These are phyloP conservation scores for Scleroderma citrinum DNA, from an alignment of 768 basidiomycete species.

Conservation along the genomic window DNA sequence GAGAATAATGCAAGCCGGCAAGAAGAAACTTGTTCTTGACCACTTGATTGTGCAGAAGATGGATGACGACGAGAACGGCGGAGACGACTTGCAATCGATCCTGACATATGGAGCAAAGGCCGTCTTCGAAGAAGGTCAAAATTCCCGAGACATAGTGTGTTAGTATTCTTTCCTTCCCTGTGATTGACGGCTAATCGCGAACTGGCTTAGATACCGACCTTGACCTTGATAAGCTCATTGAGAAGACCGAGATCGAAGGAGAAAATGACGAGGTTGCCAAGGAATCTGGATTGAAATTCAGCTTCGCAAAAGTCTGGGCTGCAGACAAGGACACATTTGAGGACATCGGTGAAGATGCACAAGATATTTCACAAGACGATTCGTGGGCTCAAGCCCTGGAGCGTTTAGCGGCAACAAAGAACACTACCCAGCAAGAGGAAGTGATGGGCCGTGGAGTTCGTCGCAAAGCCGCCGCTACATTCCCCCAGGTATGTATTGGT, in stretches of 20 bases:
- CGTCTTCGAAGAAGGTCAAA: conserved; percentile 64
- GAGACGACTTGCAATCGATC: conserved; percentile 83
- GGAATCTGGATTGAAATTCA: conserved; percentile 59
- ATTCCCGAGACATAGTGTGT: conserved; percentile 67
- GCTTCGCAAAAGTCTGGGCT: conserved; percentile 91
- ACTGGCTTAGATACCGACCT: conserved; percentile 57
- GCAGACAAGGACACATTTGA: conserved; percentile 68
- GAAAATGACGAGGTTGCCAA: conserved; percentile 47
- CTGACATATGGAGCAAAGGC: conserved; percentile 85
- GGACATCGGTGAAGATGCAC: conserved; percentile 52
- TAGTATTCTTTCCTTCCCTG: conserved; percentile 15
- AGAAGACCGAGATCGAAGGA: conserved; percentile 72
- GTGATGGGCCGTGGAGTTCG: conserved; percentile 69
- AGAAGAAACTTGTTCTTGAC: conserved; percentile 91
- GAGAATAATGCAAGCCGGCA: conserved; percentile 87
- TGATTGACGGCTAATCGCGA: neutral
- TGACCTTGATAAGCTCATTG: conserved; percentile 82
- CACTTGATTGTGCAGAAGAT: conserved; percentile 96
- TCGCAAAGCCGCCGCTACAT: conserved; percentile 58
- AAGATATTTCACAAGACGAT: conserved; percentile 49
- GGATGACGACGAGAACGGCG: conserved; percentile 72
- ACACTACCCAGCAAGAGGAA: conserved; percentile 40
- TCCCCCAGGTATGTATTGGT: conserved; percentile 26
- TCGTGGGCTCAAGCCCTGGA: conserved; percentile 78
- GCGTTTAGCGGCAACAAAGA: conserved; percentile 39